phyloP scores from a whole-genome alignment of 805 yeast genomes.

The Candida michaelii region DNA sequence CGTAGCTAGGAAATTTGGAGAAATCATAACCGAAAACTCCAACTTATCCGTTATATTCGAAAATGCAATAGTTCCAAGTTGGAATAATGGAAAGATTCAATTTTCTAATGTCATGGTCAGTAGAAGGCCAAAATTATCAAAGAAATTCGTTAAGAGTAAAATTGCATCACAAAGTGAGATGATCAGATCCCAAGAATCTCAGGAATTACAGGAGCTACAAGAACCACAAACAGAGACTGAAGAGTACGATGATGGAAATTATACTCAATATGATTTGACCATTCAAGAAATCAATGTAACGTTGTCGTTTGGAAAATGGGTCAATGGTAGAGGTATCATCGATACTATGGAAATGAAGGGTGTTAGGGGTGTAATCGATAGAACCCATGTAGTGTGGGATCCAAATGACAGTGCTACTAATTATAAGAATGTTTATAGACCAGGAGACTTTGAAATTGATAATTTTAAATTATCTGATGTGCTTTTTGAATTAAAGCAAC shows the following conservation, averaged over 20 bases:
- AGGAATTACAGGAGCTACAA: neutral
- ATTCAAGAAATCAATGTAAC: constrained; percentile 83
- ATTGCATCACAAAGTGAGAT: neutral
- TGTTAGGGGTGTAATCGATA: constrained; percentile 86
- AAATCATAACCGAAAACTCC: constrained; percentile 77
- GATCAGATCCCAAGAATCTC: neutral
- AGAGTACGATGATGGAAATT: constrained; percentile 81
- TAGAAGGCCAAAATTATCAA: constrained; percentile 65
- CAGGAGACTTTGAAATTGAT: constrained; percentile 93
- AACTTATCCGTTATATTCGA: constrained; percentile 85
- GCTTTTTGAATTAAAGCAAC: constrained; percentile 78
- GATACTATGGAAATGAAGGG: constrained; percentile 78
- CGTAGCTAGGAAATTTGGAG: constrained; percentile 80
- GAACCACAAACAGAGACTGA: constrained; percentile 50
- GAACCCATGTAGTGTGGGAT: constrained; percentile 83
- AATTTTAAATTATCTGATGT: constrained; percentile 82
- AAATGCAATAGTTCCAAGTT: constrained; percentile 90
- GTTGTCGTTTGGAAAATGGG: constrained; percentile 80
- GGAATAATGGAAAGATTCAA: constrained; percentile 84
- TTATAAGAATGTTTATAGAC: constrained; percentile 67
- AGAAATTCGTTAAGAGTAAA: constrained; percentile 65
- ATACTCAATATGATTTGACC: constrained; percentile 91
- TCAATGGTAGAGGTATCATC: constrained; percentile 84
- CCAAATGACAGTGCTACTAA: constrained; percentile 80
- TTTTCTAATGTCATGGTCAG: constrained; percentile 85